Base-by-base conservation (phyloP, 2,329 filamentous ascomycete species). In the Colletotrichum melonis region DNA sequence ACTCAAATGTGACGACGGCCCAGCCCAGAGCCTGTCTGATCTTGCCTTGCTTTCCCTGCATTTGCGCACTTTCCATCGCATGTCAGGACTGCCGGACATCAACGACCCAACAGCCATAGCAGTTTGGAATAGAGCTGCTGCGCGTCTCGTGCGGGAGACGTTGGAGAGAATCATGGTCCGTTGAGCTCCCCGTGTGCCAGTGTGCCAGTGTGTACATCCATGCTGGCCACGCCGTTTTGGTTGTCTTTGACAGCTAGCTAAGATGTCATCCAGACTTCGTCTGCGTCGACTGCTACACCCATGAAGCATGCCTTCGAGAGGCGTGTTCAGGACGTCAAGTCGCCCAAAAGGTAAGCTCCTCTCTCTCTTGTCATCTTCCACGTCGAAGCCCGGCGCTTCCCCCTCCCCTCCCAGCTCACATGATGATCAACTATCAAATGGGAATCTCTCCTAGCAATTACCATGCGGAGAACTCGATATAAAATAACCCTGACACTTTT, bases 401-500 rank as follows among this genome's bases (percentile, higher is more conserved):
- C 63, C 38, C 11, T 28, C 62, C 68, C 19, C 35, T 68, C 75
- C 75, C 79, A 76, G 79, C 79, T 73, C 67, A 86, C 78, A 87
- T 91, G 88, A 97, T 97, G 95, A 97, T 94, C 87, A 89, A 86
- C 86, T 92, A 92, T 94, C 92, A 76, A 97, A 98, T 99, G 97
- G 97, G 97, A 99, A 99, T 99, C 97, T 99, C 97, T 99, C 97
- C 93, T 94, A 98, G 94, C 89, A 89, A 91, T 87, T 86, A 73
- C 83, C 85, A 89, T 99, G 97, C 94, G 93, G 97, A 99, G 92
- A 95, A 92, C 84, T 88, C 86, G 88, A 92, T 94, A 82, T 82
- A 79, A 92, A 94, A 91, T 92, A 93, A 91, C 91, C 86, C 89
- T 89, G 92, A 81, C 66, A 73, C 67, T 22, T 71, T 74, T 67